Conservation (phyloP, 306 rosid genomes). For the Myrica gale region DNA sequence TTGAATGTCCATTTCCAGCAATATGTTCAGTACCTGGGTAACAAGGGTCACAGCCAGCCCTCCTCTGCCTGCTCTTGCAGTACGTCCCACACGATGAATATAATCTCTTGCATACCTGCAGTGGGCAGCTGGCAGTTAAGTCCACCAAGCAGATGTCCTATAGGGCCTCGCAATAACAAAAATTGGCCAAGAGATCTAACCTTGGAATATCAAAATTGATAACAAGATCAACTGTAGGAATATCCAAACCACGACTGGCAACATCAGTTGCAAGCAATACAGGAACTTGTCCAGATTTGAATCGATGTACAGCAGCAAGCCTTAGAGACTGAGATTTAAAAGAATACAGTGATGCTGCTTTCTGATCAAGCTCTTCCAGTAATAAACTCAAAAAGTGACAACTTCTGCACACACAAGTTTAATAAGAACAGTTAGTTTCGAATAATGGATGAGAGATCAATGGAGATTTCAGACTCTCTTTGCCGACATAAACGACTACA, state of each 20-base stretch:
- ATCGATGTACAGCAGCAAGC: constrained; percentile 70
- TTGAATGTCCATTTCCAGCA: constrained; percentile 4
- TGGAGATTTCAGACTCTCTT: not conserved
- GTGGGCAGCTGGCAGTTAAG: constrained; percentile 16
- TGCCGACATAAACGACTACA: not conserved
- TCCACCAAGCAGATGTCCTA: constrained; percentile 11
- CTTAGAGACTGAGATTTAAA: constrained; percentile 74
- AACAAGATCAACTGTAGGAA: constrained; percentile 88
- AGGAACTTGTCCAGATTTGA: constrained; percentile 82
- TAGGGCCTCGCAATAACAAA: constrained; percentile 14
- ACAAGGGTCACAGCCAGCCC: constrained; percentile 79
- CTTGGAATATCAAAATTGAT: constrained; percentile 89
- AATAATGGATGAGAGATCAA: not conserved
- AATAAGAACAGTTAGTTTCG: not conserved
- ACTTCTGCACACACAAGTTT: constrained; percentile 44
- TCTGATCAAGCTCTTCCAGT: constrained; percentile 80
- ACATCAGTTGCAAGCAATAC: constrained; percentile 88
- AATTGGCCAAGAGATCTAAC: constrained; percentile 33
- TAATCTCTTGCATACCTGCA: constrained; percentile 79
- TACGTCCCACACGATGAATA: constrained; percentile 91
- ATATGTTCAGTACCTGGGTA: constrained; percentile 45
- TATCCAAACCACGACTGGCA: constrained; percentile 91
- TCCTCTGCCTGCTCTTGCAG: constrained; percentile 92
- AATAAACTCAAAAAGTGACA: constrained; percentile 72
- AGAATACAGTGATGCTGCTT: constrained; percentile 71